Evolutionary conservation across 1,139 yeast genomes (phyloP).

Genomic region (Lodderomyces elongisporus): DNA sequence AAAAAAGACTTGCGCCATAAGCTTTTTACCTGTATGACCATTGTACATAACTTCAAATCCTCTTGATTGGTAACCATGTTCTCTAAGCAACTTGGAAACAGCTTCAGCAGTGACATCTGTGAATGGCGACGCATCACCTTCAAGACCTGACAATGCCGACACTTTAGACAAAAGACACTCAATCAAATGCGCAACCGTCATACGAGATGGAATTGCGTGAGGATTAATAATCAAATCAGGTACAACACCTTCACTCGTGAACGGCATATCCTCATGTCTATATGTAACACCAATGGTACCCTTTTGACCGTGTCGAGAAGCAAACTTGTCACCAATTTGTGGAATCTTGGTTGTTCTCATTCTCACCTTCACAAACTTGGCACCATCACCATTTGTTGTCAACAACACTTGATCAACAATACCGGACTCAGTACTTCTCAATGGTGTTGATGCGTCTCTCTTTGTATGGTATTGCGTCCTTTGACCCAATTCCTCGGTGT

Average conservation of each 20-base stretch:
- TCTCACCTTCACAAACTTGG: constrained; percentile 94
- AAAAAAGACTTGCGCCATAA: constrained; percentile 97
- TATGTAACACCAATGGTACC: constrained; percentile 99
- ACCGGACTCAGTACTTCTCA: constrained; percentile 96
- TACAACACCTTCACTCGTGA: constrained; percentile 91
- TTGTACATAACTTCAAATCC: constrained; percentile 98
- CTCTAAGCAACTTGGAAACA: constrained; percentile 82
- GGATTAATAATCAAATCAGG: constrained; percentile 98
- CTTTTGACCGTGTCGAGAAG: constrained; percentile 99
- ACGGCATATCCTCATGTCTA: constrained; percentile 98
- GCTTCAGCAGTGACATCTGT: constrained; percentile 98
- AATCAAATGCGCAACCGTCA: constrained; percentile 99
- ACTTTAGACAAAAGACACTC: constrained; percentile 96
- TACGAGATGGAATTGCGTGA: constrained; percentile 99
- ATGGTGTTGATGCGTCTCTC: constrained; percentile 97
- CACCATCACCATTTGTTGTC: constrained; percentile 97
- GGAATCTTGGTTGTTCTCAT: constrained; percentile 98
- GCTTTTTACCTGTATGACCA: constrained; percentile 96
- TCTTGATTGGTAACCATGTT: constrained; percentile 95
- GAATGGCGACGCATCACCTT: constrained; percentile 98
- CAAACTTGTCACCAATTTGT: constrained; percentile 98
- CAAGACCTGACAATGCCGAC: constrained; percentile 89
- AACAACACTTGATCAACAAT: constrained; percentile 95
- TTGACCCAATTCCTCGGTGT: constrained; percentile 96
- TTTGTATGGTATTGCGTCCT: constrained; percentile 97